Evolutionary conservation across 345 rosid species (phyloP).

Genomic region (Melaleuca quinquenervia): DNA sequence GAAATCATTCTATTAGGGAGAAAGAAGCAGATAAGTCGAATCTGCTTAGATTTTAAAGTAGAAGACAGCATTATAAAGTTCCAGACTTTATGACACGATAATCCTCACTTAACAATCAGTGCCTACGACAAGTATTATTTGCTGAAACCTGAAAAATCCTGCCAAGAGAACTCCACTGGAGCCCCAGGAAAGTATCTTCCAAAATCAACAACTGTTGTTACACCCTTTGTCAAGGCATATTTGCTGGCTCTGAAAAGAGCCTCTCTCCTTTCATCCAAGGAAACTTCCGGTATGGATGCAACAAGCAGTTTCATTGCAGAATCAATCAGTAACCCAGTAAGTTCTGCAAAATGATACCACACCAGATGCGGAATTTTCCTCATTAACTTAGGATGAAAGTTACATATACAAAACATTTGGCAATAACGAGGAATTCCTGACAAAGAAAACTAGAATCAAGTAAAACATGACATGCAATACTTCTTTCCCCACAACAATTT

Average conservation of each 20-base stretch:
- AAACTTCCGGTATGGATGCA: constrained; percentile 46
- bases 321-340: constrained; percentile 74
- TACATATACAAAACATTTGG: background rate
- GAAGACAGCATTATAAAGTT: background rate
- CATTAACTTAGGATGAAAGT: background rate
- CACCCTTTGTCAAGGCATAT: constrained; percentile 70
- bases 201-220: constrained; percentile 74
- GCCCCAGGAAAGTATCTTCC: constrained; percentile 85
- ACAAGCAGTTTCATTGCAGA: constrained; percentile 73
- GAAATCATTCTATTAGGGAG: background rate
- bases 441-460: background rate
- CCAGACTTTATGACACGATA: background rate
- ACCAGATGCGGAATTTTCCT: background rate
- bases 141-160: constrained; percentile 71
- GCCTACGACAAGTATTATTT: background rate
- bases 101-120: background rate
- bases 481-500: background rate
- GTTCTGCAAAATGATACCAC: constrained; percentile 34
- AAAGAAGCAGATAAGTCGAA: background rate
- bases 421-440: background rate
- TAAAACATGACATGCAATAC: background rate
- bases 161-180: constrained; percentile 55
- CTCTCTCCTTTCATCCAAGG: constrained; percentile 69
- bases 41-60: background rate
- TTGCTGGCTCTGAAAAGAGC: constrained; percentile 70